Evolutionary conservation across 192 early-diverging fungal species (phyloP), one percentile per base, ranked within the genome.

Genomic region (Martensiomyces pterosporus): DNA sequence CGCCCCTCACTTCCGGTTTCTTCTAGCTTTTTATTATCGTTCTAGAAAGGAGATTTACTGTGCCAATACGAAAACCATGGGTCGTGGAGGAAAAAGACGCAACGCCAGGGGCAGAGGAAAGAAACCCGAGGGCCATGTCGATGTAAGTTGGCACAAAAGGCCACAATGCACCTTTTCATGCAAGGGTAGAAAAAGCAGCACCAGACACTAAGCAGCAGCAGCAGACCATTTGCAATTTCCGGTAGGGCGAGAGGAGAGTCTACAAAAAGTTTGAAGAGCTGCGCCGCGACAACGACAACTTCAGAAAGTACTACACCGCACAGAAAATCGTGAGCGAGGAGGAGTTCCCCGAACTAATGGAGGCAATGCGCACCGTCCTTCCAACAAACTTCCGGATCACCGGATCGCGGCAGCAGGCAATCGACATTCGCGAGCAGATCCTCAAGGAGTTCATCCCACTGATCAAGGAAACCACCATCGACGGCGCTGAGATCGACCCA

Each of bases 351-450:
- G 49, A 58, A 34, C 86, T 93, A 37, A 80, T 92, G 65, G 79
- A 82, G 38, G 46, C 67, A 0, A 77, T 96, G 62, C 76, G 78
- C 61, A 81, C 73, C 24, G 72, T 75, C 14, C 80, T 99, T 37
- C 97, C 97, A 7, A 88, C 88, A 22, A 87, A 87, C 41, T 99
- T 94, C 65, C 81, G 97, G 35, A 89, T 99, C 60, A 93, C 94
- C 0, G 97, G 94, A 9, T 90, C 84, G 41, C 79, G 88, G 13
- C 55, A 68, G 60, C 66, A 75, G 54, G 66, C 66, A 12, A 47
- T 52, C 52, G 78, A 49, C 22, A 67, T 77, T 35, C 68, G 58
- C 54, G 64, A 77, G 67, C 68, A 67, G 60, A 67, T 72, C 46
- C 44, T 76, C 42, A 70, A 61, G 24, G 74, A 81, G 52, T 78